Base-by-base conservation (phyloP, 2,329 filamentous ascomycete species). In the Ambrosiella xylebori region DNA sequence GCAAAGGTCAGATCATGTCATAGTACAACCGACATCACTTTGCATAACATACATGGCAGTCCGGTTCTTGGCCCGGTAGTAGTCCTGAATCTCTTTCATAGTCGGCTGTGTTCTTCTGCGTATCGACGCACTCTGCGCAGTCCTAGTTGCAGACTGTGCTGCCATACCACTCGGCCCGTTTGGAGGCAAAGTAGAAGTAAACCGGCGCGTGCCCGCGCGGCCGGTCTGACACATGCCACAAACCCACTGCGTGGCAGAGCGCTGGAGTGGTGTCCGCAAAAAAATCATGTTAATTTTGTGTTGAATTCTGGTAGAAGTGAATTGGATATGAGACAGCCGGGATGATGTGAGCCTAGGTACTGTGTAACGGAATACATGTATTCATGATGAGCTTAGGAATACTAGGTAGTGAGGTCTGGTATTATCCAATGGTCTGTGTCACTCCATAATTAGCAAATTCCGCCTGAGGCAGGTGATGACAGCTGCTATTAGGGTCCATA, bases 31-130 rank as follows among this genome's bases (percentile, higher is more conserved):
- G 40, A n/a, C 12, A 15, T 44, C 44, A 36, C 5, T 27, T 40
- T 6, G 8, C 51, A 50, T n/a, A n/a, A 35, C 67, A 59, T 69
- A 71, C 71, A 68, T 68, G 66, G 67, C 82, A 7, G 84, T 85
- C 62, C 74, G 72, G 65, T 90, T 90, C 72, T 81, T 85, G 64
- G 73, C 71, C 63, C 76, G 78, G 64, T 86, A 88, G 17, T 81
- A 75, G 55, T 76, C 78, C 36, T 77, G 76, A 68, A 86, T 71
- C 63, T 80, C 74, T 49, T 82, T 80, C 80, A 88, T 86, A 3
- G 69, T 65, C 15, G 68, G 66, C 51, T 65, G 60, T 52, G 62
- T 58, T 15, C 64, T 63, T 37, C 64, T 62, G 52, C 65, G 64
- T 57, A 64, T 50, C 64, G 64, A 57, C 62, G 66, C 54, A 66